Conservation (phyloP, 2,329 filamentous ascomycete genomes). For the Claviceps fusiformis region DNA sequence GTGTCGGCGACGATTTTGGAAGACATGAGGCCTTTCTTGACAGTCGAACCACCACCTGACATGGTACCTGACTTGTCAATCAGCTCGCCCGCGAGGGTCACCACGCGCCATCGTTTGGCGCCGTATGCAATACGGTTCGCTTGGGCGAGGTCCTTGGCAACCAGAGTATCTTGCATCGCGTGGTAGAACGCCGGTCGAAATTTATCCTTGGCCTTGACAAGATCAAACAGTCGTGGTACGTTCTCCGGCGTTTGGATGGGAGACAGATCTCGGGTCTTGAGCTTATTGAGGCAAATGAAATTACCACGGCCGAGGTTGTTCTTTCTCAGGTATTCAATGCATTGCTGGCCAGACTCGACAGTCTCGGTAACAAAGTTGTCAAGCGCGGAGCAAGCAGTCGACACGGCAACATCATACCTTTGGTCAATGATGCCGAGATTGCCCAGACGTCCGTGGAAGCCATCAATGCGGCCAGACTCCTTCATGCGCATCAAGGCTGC, state of each 20-base stretch:
- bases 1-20: conserved; percentile 84
- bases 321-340: conserved; percentile 93
- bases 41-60: conserved; percentile 87
- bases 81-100: conserved; percentile 85
- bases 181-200: conserved; percentile 91
- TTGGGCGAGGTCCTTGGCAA: conserved; percentile 84
- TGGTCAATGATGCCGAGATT: conserved; percentile 89
- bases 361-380: conserved; percentile 97
- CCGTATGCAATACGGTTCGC: conserved; percentile 96
- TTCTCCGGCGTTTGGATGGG: conserved; percentile 80
- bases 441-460: conserved; percentile 88
- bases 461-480: conserved; percentile 91
- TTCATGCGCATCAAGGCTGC: conserved; percentile 86
- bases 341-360: conserved; percentile 91
- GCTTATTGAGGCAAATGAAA: conserved; percentile 88
- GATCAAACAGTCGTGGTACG: conserved; percentile 82
- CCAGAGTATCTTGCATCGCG: conserved; percentile 86
- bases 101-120: conserved; percentile 84
- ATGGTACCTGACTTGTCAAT: conserved; percentile 98
- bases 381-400: conserved; percentile 79
- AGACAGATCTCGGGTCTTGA: conserved; percentile 65
- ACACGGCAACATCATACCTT: conserved; percentile 95
- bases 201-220: conserved; percentile 76
- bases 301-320: conserved; percentile 94
- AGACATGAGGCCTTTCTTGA: conserved; percentile 90